A percentile compares a stretch with the other conserved stretches of the same genome.
These are phyloP conservation scores for Ecytonucleospora hepatopenaei DNA, from an alignment of 371 early-diverging fungal species.

Conservation along the genomic window DNA sequence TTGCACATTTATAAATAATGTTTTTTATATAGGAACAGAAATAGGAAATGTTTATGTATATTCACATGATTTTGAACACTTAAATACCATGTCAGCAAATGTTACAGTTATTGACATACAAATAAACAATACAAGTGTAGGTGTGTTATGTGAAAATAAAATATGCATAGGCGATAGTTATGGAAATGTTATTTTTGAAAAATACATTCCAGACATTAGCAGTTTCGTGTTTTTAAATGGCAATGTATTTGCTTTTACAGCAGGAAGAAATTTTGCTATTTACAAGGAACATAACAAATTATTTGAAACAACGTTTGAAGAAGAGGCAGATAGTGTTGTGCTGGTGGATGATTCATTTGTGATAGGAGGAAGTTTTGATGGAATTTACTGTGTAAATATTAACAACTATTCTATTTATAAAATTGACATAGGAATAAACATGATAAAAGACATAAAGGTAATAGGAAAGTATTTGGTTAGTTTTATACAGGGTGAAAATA, in stretches of 20 bases:
- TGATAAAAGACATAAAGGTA: slow-evolving; percentile 3
- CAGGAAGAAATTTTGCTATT: slow-evolving; percentile 14
- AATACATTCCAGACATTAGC: slow-evolving; percentile 2
- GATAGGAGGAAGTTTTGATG: slow-evolving; percentile 35
- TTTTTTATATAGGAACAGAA: slow-evolving; percentile 25
- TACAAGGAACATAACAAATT: slow-evolving; percentile 23
- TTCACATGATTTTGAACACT: slow-evolving; percentile 10
- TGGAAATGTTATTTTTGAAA: slow-evolving; percentile 2
- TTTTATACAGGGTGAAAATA: slow-evolving; percentile 26
- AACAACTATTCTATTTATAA: slow-evolving; percentile 27
- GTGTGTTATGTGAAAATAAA: slow-evolving; percentile 13
- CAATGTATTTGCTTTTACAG: slow-evolving; percentile 30
- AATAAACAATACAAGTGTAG: slow-evolving; percentile 9
- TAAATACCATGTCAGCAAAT: slow-evolving; percentile 28
- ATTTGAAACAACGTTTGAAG: slow-evolving; percentile 18
- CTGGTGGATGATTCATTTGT: slow-evolving; percentile 33
- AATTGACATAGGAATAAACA: slow-evolving; percentile 1
- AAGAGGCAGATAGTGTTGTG: slow-evolving; percentile 6
- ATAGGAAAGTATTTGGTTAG: slow-evolving; percentile 1
- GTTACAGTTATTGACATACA: slow-evolving; percentile 6
- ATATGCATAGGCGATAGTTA: slow-evolving; percentile 12
- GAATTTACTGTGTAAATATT: slow-evolving; percentile 31
- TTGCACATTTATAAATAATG: background rate
- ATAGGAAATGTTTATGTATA: slow-evolving; percentile 29
- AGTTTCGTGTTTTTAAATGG: slow-evolving; percentile 12